Base-by-base conservation (phyloP, 2,329 filamentous ascomycete species). In the Paecilomyces formosus region DNA sequence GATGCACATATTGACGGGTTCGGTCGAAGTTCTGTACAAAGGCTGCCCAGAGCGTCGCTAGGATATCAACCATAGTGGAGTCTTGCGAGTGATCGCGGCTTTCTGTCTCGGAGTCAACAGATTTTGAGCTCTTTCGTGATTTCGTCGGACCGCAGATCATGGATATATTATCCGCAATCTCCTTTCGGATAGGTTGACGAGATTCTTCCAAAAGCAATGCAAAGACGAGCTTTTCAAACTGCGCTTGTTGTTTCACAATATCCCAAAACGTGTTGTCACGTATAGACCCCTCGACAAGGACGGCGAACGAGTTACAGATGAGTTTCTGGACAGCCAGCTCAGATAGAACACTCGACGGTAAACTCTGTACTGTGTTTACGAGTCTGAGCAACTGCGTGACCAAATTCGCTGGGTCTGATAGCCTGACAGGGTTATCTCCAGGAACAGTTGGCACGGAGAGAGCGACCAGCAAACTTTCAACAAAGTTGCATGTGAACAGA, bases 381-480 rank as follows among this genome's bases (percentile, higher is more conserved):
- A 77, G 61, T 12, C 69, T 63, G 0, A 79, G 66, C 35, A 77
- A 61, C 13, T 71, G 68, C 22, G 68, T 66, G 26, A 72, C 65
- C 50, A 80, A 66, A 22, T 68, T 60, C 15, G 66, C 53, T 5
- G 75, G 69, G 60, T 80, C 73, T 55, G 68, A 57, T 45, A 74
- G 65, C 18, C 70, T 63, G 11, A 64, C 63, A 30, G 72, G 63
- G 22, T 70, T 64, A 45, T 61, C 65, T 22, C 54, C 28, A 21
- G 21, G 52, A 15, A 12, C n/a, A 24, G 8, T 12, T 13, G n/a
- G 77, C 81, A 84, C 82, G 72, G 78, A 78, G 21, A 88, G 72
- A 35, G 86, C 79, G 50, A 78, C 69, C 15, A 82, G 71, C 54
- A 88, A 77, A 61, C 79, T 82, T 57, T 85, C 80, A 22, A 88